Evolutionary conservation across 768 basidiomycete species (phyloP).

Genomic region (Harrya chromipes): DNA sequence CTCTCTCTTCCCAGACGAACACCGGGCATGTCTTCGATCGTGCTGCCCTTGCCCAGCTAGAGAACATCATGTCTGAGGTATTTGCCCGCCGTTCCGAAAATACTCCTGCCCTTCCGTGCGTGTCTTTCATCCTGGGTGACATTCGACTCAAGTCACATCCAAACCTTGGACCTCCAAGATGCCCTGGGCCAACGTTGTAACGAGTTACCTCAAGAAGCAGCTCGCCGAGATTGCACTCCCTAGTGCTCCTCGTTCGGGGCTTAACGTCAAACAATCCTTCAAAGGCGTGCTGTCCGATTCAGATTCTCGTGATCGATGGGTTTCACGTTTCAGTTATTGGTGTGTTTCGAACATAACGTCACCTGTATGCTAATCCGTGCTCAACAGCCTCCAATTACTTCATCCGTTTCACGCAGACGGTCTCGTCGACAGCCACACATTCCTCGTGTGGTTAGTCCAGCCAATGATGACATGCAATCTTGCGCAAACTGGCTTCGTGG

Average conservation of each 20-base stretch:
- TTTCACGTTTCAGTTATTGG: slow-evolving; percentile 78
- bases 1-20: slow-evolving; percentile 11
- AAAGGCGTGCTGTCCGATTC: slow-evolving; percentile 74
- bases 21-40: slow-evolving; percentile 44
- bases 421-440: slow-evolving; percentile 73
- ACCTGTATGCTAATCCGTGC: not conserved
- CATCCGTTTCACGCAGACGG: slow-evolving; percentile 79
- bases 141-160: not conserved
- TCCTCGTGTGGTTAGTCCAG: slow-evolving; percentile 75
- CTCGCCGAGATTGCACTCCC: slow-evolving; percentile 76
- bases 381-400: slow-evolving; percentile 59
- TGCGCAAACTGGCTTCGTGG: slow-evolving; percentile 76
- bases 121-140: not conserved
- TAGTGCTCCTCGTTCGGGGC: slow-evolving; percentile 67
- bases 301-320: slow-evolving; percentile 72
- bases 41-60: slow-evolving; percentile 55
- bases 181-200: slow-evolving; percentile 82
- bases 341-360: slow-evolving; percentile 25
- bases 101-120: slow-evolving; percentile 63
- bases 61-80: slow-evolving; percentile 75
- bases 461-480: slow-evolving; percentile 77
- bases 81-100: slow-evolving; percentile 60
- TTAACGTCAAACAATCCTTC: slow-evolving; percentile 83
- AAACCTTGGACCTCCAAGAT: slow-evolving; percentile 69
- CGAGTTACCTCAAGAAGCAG: slow-evolving; percentile 80